Percentiles rank a stretch among this genome's conserved stretches.
phyloP scores from a whole-genome alignment of 148 eudicot genomes.

The Spergularia marina region DNA sequence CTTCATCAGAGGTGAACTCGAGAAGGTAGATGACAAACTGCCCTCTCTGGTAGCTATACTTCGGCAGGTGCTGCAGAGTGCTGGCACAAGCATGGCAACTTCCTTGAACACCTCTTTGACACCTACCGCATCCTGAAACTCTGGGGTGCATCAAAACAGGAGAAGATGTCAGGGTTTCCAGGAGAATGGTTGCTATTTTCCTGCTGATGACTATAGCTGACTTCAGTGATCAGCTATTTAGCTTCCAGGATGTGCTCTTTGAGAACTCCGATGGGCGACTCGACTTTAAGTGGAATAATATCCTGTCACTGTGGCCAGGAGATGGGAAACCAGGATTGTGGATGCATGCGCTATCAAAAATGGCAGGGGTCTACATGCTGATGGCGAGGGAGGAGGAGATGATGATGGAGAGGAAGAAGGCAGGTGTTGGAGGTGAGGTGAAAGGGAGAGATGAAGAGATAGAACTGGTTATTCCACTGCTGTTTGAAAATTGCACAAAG shows the following conservation, averaged over 20 bases:
- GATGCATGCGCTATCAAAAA: constrained; percentile 68
- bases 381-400: constrained; percentile 58
- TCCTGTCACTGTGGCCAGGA: constrained; percentile 69
- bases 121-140: constrained; percentile 66
- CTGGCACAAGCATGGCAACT: constrained; percentile 98
- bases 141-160: constrained; percentile 73
- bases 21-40: constrained; percentile 42
- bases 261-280: constrained; percentile 60
- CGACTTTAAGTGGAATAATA: constrained; percentile 55
- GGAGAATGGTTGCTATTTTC: constrained; percentile 66
- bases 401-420: constrained; percentile 32
- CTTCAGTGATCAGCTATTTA: constrained; percentile 80
- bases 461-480: constrained; percentile 74
- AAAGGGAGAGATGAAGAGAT: constrained; percentile 21
- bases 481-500: constrained; percentile 58
- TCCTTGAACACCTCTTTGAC: constrained; percentile 72
- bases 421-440: background rate
- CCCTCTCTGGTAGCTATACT: constrained; percentile 62
- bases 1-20: constrained; percentile 70
- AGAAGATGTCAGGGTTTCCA: constrained; percentile 59
- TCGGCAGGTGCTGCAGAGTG: constrained; percentile 87
- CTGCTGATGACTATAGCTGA: constrained; percentile 90
- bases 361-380: constrained; percentile 73
- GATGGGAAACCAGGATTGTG: constrained; percentile 93
- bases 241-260: constrained; percentile 71